Evolutionary conservation across 2,329 filamentous ascomycete species (phyloP).

Genomic region (Fusarium drepaniforme): DNA sequence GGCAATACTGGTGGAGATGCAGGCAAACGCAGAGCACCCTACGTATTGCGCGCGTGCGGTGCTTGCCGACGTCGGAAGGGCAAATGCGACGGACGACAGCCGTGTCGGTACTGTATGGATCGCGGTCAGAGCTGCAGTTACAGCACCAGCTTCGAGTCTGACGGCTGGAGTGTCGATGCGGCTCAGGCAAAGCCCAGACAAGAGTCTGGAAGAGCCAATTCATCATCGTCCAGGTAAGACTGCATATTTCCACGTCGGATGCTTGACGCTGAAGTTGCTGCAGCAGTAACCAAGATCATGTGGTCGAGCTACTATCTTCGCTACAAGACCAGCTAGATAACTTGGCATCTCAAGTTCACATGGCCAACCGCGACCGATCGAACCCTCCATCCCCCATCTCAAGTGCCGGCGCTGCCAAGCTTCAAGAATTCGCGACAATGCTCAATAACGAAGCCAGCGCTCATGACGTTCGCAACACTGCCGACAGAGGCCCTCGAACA

Average conservation of each 20-base stretch:
- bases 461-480: not conserved
- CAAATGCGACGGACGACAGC: conserved; percentile 38
- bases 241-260: not conserved
- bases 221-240: not conserved
- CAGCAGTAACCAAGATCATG: conserved; percentile 17
- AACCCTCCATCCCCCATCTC: conserved; percentile 15
- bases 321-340: conserved; percentile 26
- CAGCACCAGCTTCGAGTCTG: not conserved
- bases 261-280: not conserved
- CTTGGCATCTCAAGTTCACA: conserved; percentile 19
- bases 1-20: not conserved
- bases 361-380: not conserved
- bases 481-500: not conserved
- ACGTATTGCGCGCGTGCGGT: conserved; percentile 40
- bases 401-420: not conserved
- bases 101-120: conserved; percentile 32
- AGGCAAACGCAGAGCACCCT: conserved; percentile 29
- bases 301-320: conserved; percentile 24
- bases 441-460: not conserved
- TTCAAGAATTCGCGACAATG: not conserved
- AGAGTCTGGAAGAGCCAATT: not conserved
- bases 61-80: conserved; percentile 41
- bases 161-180: not conserved
- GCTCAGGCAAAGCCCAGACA: not conserved
- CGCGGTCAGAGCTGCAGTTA: conserved; percentile 30